Conservation (phyloP, 2,329 filamentous ascomycete genomes). For the Cladosporium sp. region DNA sequence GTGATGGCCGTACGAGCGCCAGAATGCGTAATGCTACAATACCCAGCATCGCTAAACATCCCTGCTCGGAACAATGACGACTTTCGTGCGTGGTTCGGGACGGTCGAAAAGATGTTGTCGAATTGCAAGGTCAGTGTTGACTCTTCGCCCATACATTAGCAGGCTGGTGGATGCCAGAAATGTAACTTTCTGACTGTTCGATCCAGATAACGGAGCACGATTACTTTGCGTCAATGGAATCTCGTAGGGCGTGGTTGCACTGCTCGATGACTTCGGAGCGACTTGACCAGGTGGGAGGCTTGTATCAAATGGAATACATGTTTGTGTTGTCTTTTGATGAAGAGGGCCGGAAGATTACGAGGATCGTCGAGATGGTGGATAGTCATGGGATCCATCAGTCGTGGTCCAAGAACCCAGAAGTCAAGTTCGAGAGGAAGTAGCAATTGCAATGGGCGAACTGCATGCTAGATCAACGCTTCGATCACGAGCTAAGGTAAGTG, state of each 20-base stretch:
- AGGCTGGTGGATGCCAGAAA: no score
- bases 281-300: neutral
- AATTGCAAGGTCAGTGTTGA: neutral
- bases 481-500: no score
- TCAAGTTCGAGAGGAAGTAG: neutral
- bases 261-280: neutral
- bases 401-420: neutral
- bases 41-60: neutral
- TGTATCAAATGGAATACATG: slow-evolving; percentile 8
- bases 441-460: no score
- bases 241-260: slow-evolving; percentile 2
- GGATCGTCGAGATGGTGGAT: slow-evolving; percentile 9
- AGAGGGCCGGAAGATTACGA: neutral
- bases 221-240: slow-evolving; percentile 4
- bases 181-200: neutral
- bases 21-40: slow-evolving; percentile 3
- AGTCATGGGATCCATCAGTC: neutral
- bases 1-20: slow-evolving; percentile 5
- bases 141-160: no score
- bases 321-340: slow-evolving; percentile 11
- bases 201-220: neutral
- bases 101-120: neutral
- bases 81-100: neutral
- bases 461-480: no score
- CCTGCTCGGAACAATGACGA: slow-evolving; percentile 1